Evolutionary conservation across 768 basidiomycete genomes (phyloP), one percentile per base, ranked within the genome.

Genomic region (Arthromyces matolae): DNA sequence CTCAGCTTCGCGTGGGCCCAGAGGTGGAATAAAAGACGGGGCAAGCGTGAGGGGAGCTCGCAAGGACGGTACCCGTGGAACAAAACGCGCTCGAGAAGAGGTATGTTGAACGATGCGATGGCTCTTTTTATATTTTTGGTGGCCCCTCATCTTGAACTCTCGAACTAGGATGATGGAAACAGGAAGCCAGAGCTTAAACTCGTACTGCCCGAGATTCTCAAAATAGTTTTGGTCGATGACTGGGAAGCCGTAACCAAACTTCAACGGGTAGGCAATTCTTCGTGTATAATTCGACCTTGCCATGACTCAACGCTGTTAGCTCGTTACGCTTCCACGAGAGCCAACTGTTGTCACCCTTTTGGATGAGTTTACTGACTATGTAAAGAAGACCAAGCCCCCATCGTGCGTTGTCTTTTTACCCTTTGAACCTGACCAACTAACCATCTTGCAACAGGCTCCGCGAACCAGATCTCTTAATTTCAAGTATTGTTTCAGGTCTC

Each of bases 191-290:
- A 98, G 60, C 84, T 98, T 77, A 92, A 90, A 69, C 74, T 99
- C 41, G 79, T 74, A 49, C 84, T 96, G 4, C 96, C 95, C 0
- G 96, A 97, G 58, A 65, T 78, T n/a, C 76, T 98, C 52, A 97
- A 96, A 64, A 78, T 83, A 24, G 76, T 87, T 38, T 75, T 99
- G 29, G 93, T 98, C 2, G 93, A 98, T 60, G 96, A 98, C 57
- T 99, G 96, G 96, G 95, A 98, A 67, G 81, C 85, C 4, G 84
- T 98, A 31, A 98, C 96, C 44, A 97, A 96, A 72, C 89, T 93
- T 62, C 83, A 84, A 56, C 89, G 93, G 79, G 95, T 87, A 49
- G 67, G 59, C 52, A 32, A 9, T 18, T 4, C 25, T 43, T 19
- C 19, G 27, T 35, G 20, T 43, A 28, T 5, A 22, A n/a, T 24